Base-by-base conservation (phyloP, 345 rosid genomes). In the Rhizophora mangle region DNA sequence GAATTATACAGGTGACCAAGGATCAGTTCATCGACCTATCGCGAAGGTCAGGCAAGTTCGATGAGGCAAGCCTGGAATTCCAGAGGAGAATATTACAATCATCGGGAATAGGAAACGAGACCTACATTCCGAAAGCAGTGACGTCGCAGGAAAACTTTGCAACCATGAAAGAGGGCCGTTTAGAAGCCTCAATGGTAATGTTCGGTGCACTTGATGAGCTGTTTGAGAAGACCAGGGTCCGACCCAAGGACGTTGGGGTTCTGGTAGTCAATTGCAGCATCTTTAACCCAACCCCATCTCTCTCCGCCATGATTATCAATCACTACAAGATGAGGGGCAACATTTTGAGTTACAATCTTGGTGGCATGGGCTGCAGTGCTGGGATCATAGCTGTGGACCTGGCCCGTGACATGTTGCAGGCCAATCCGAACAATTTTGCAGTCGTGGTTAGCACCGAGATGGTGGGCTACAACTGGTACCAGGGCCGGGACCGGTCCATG, bases 301-400 rank as follows among this genome's bases (percentile, higher is more conserved):
- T 95, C 34, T 95, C 99, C 0, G 97, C 96, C 1, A 95, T 95
- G 96, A 81, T 92, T 29, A 95, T 95, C 27, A 95, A 95, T 77
- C 99, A 88, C 65, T 95, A 90, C 76, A 95, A 89, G 68, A 95
- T 92, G 99, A 82, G 97, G 67, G 96, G 99, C 6, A 95, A 95
- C 77, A 82, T 95, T 47, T 71, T 95, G 51, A 95, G 97, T 74
- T 95, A 85, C 81, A 95, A 95, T 63, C 90, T 95, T 0, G 99
- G 97, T 3, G 96, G 97, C 0, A 92, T 95, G 99, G 97, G 99
- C 1, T 95, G 97, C 78, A 89, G 97, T 32, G 96, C 96, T 0
- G 93, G 97, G 79, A 75, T 95, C 74, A 95, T 92, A 20, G 86
- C 83, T 0, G 64, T 88, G n/a, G 99, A 95, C 65, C 78, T 95